Conservation (phyloP, 306 rosid genomes). For the Rubus parviflorus region DNA sequence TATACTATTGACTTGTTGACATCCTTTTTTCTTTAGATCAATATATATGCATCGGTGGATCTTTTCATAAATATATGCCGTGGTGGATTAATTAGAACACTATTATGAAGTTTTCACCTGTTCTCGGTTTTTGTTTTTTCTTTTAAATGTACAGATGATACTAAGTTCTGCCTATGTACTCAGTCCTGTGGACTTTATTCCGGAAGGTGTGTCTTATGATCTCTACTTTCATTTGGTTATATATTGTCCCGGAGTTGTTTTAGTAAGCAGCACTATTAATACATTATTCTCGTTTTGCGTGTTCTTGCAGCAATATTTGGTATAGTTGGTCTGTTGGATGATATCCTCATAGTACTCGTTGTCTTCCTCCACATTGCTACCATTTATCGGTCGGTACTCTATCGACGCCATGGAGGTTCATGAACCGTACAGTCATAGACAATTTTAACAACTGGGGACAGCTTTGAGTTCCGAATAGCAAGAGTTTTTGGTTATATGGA, state of each 20-base stretch:
- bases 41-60: neutral
- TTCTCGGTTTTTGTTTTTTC: neutral
- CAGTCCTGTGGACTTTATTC: conserved; percentile 91
- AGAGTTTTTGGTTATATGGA: neutral
- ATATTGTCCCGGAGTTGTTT: neutral
- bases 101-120: neutral
- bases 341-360: conserved; percentile 56
- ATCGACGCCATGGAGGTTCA: conserved; percentile 71
- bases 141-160: conserved; percentile 48
- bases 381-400: conserved; percentile 70
- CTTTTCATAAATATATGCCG: neutral
- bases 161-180: conserved; percentile 54
- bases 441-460: neutral
- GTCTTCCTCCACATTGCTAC: conserved; percentile 81
- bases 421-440: conserved; percentile 16
- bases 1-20: neutral
- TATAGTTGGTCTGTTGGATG: conserved; percentile 78
- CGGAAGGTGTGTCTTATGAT: conserved; percentile 69
- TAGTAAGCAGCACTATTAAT: neutral
- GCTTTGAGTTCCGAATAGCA: neutral
- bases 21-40: neutral
- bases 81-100: neutral
- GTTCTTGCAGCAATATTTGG: conserved; percentile 68
- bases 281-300: neutral
- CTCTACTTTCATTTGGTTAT: conserved; percentile 13